Base-by-base conservation (phyloP, 108 stramenopile genomes). In the Nannochloropsis gaditana region DNA sequence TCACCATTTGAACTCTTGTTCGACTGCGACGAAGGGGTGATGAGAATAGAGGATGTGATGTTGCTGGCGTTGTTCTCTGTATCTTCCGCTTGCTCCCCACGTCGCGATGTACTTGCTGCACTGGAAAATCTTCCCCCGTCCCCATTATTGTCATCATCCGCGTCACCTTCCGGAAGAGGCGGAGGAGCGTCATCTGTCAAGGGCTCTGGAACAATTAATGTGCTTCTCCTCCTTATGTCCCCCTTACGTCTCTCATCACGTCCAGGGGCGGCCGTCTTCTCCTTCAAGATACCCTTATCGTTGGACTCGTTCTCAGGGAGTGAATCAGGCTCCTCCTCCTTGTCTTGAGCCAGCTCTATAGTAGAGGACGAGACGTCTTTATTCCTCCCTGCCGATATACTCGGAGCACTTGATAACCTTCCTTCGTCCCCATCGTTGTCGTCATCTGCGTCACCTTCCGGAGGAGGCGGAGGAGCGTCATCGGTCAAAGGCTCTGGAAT, bases 401-500 rank as follows among this genome's bases (percentile, higher is more conserved):
- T n/a, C 2, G n/a, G 59, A 73, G n/a, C n/a, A 6, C 59, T 6
- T 0, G 19, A 73, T 73, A n/a, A 73, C n/a, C 59, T 73, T 73
- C 59, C 59, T 5, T 8, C 59, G 8, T 8, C 19, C 15, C 4
- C n/a, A 31, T 31, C 31, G 31, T 73, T n/a, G 59, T 73, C 59
- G 19, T 8, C 59, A 11, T 50, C 47, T 73, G 15, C 59, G 59
- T 73, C 2, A 2, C 0, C 59, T n/a, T 15, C 19, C 19, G 59
- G 59, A 73, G 59, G 59, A n/a, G 59, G 59, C 19, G 59, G 59
- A n/a, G 8, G 8, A 73, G n/a, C 19, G 8, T 73, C 59, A 8
- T 73, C 59, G 19, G 59, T 73, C 59, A 73, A n/a, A n/a, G 59
- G 59, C 59, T 73, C 59, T n/a, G 59, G 59, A 15, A n/a, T n/a